phyloP scores from a whole-genome alignment of 805 yeast genomes.

The Candida yuanshanica region DNA sequence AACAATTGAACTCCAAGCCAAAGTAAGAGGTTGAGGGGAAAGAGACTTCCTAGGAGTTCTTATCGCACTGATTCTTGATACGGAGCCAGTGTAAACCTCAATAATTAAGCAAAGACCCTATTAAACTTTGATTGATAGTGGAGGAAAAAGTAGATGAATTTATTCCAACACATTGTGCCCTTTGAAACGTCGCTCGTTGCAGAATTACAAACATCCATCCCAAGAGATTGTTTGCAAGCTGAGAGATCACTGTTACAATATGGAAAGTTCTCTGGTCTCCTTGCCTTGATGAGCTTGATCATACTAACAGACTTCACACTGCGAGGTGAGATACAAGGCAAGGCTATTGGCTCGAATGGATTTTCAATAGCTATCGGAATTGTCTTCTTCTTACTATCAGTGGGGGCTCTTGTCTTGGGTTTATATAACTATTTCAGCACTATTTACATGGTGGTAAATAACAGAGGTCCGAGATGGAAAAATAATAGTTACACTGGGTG shows the following conservation, averaged over 20 bases:
- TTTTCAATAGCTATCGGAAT: constrained; percentile 13
- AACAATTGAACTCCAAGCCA: neutral
- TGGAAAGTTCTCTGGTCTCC: constrained; percentile 17
- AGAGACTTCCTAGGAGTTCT: too few relatives aligned
- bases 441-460: constrained; percentile 12
- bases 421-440: constrained; percentile 18
- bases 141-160: too few relatives aligned
- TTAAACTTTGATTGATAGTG: too few relatives aligned
- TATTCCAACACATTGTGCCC: neutral
- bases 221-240: constrained; percentile 25
- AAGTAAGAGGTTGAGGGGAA: too few relatives aligned
- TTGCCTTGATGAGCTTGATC: constrained; percentile 17
- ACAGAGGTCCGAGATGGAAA: constrained; percentile 9
- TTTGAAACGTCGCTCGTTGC: neutral
- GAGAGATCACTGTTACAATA: constrained; percentile 20
- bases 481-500: constrained; percentile 9
- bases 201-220: constrained; percentile 11
- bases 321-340: neutral
- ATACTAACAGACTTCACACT: constrained; percentile 17
- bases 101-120: too few relatives aligned
- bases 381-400: constrained; percentile 10
- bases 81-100: too few relatives aligned
- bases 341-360: neutral
- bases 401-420: constrained; percentile 13
- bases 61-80: too few relatives aligned